Percentiles rank a stretch among this genome's conserved stretches.
phyloP scores from a whole-genome alignment of 495 filamentous ascomycete species.

The Aspergillus baeticus region DNA sequence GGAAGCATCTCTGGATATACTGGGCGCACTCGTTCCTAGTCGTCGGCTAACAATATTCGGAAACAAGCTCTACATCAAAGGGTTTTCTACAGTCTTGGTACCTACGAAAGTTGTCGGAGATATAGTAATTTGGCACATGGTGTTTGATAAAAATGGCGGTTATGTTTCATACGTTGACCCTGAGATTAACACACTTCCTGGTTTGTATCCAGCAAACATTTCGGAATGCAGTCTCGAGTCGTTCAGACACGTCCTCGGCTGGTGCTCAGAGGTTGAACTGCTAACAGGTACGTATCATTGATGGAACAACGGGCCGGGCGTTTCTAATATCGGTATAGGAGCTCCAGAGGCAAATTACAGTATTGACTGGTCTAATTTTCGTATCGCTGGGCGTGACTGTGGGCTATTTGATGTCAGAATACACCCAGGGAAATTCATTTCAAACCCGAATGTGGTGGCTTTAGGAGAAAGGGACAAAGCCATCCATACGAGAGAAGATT shows the following conservation, averaged over 20 bases:
- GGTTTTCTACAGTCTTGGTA: slow-evolving; percentile 30
- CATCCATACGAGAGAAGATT: not conserved
- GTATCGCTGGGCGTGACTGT: not conserved
- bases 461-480: not conserved
- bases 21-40: slow-evolving; percentile 12
- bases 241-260: slow-evolving; percentile 12
- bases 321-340: not conserved
- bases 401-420: not conserved
- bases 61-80: slow-evolving; percentile 25
- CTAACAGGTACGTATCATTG: not conserved
- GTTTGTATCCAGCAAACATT: not conserved
- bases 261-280: slow-evolving; percentile 8
- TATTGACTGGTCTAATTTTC: slow-evolving; percentile 5
- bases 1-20: slow-evolving; percentile 20
- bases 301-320: not conserved
- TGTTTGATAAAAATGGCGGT: slow-evolving; percentile 21
- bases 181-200: slow-evolving; percentile 5
- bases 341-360: slow-evolving; percentile 5
- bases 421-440: not conserved
- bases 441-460: not conserved
- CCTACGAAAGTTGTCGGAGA: slow-evolving; percentile 15
- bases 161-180: slow-evolving; percentile 13
- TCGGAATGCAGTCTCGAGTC: slow-evolving; percentile 3
- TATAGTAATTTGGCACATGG: slow-evolving; percentile 25
- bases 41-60: slow-evolving; percentile 6